Base-by-base conservation (phyloP, 257 asterid genomes). In the Verbascum thapsus region DNA sequence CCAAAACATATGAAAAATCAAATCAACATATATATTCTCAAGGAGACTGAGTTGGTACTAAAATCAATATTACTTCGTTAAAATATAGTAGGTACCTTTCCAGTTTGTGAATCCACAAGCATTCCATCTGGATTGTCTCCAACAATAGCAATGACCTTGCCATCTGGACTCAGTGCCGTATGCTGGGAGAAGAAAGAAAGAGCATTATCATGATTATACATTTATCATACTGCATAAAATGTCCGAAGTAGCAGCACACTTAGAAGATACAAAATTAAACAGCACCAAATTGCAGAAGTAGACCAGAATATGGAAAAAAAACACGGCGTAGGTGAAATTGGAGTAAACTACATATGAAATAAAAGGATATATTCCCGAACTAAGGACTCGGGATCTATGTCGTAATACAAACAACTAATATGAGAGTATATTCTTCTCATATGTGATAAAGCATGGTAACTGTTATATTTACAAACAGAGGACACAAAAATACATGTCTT, bases 71-170 rank as follows among this genome's bases (percentile, higher is more conserved):
- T 20, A 54, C 35, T 19, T 37, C n/a, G n/a, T 11, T 10, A 26
- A 50, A 10, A n/a, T 62, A n/a, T n/a, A n/a, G n/a, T n/a, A n/a
- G n/a, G n/a, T n/a, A 71, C 78, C 81, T 76, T 76, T 38, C 81
- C 81, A 48, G 78, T 72, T 58, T 76, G 78, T n/a, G 81, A 76
- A 68, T 76, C 75, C 58, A 72, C 82, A 53, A 76, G 49, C 73
- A 72, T 67, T 32, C 78, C 82, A 49, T 72, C 78, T 35, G 73
- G 82, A 69, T 65, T 76, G 49, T 76, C 82, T 47, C 82, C 78
- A 51, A 76, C 78, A 52, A 76, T 72, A 55, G 71, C 74, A 22
- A 72, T 68, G 11, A 72, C 47, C 54, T 76, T 76, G 53, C 79
- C 76, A 64, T 76, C 78, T 16, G 76, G 82, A 65, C 78, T 76